Conservation (phyloP, 2,329 filamentous ascomycete genomes). For the Fusarium verrucosum region DNA sequence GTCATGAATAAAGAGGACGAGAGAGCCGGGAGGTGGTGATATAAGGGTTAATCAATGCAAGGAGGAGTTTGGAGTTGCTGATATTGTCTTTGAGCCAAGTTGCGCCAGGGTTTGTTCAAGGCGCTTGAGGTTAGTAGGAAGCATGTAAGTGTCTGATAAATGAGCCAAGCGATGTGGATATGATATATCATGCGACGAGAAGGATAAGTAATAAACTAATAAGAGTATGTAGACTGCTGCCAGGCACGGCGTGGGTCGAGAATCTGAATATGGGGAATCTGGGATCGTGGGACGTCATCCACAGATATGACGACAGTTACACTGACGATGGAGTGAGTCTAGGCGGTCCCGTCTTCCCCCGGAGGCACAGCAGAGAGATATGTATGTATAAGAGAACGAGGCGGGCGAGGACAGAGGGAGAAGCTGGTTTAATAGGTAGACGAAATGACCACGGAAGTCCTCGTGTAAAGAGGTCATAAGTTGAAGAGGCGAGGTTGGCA, state of each 20-base stretch:
- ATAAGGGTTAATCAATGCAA: conserved; percentile 17
- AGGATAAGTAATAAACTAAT: too few species aligned
- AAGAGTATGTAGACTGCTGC: too few species aligned
- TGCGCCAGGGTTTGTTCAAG: background rate
- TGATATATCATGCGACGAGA: conserved; percentile 41
- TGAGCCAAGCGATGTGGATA: conserved; percentile 35
- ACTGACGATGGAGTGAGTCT: conserved; percentile 28
- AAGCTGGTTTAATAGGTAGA: background rate
- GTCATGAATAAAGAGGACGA: conserved; percentile 37
- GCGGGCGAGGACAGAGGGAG: background rate
- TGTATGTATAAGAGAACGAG: background rate
- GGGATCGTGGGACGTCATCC: conserved; percentile 44
- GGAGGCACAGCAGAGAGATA: background rate
- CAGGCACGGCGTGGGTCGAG: conserved; percentile 38
- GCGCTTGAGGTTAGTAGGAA: conserved; percentile 3
- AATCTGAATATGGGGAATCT: conserved; percentile 39
- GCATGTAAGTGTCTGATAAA: conserved; percentile 9
- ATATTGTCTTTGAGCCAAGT: background rate
- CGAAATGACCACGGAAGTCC: background rate
- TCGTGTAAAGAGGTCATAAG: background rate
- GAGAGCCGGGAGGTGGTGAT: background rate
- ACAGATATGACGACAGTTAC: conserved; percentile 40
- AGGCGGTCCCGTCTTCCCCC: conserved; percentile 23
- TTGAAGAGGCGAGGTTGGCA: conserved; percentile 17
- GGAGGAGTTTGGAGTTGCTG: conserved; percentile 18